Conservation (phyloP, 1,139 yeast genomes). For the Scheffersomyces quercinus region DNA sequence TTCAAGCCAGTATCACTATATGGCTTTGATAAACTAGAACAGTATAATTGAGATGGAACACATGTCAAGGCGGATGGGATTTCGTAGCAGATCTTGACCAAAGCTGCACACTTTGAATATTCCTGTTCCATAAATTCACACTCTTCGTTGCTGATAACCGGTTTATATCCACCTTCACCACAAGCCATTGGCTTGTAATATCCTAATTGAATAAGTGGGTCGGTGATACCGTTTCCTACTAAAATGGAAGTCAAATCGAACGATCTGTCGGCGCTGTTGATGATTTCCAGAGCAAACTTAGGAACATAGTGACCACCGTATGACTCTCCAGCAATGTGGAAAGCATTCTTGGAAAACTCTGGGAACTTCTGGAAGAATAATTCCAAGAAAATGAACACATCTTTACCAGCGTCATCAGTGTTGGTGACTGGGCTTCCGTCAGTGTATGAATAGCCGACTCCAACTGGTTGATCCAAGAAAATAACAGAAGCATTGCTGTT, state of each 20-base stretch:
- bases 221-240: constrained; percentile 83
- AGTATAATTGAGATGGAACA: constrained; percentile 8
- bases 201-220: constrained; percentile 59
- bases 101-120: constrained; percentile 8
- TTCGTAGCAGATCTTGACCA: constrained; percentile 10
- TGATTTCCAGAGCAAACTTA: constrained; percentile 67
- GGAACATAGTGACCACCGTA: constrained; percentile 88
- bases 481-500: constrained; percentile 47
- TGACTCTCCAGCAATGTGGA: constrained; percentile 66
- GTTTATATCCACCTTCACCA: constrained; percentile 71
- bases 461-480: constrained; percentile 50
- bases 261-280: constrained; percentile 57
- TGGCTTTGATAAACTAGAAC: constrained; percentile 45
- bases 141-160: constrained; percentile 58
- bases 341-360: constrained; percentile 11
- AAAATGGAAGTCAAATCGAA: constrained; percentile 68
- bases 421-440: constrained; percentile 45
- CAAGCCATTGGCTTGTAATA: constrained; percentile 81
- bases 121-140: constrained; percentile 37
- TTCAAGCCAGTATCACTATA: constrained; percentile 55
- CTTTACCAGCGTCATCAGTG: constrained; percentile 72
- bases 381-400: constrained; percentile 60
- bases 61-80: constrained; percentile 9
- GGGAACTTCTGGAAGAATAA: constrained; percentile 21
- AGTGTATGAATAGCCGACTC: constrained; percentile 56